These are phyloP conservation scores for Lachancea sp. DNA, from an alignment of 805 yeast genomes.

Conservation along the genomic window DNA sequence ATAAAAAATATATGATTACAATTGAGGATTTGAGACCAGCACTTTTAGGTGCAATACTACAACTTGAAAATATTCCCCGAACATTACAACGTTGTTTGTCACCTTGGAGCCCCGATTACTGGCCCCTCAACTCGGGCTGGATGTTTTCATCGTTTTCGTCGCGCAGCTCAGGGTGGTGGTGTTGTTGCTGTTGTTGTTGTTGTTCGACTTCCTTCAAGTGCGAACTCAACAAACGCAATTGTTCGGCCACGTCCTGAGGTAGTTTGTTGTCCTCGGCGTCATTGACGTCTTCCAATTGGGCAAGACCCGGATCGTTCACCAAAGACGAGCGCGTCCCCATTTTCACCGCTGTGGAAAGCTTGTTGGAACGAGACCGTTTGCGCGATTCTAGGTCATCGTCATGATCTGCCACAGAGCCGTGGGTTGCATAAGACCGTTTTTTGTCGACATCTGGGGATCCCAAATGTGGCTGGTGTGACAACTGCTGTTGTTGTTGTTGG, in stretches of 20 bases:
- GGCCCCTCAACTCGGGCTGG: conserved; percentile 33
- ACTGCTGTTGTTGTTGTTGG: not conserved
- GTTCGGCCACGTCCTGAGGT: conserved; percentile 33
- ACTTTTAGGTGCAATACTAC: not conserved
- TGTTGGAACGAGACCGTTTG: conserved; percentile 11
- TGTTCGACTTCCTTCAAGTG: conserved; percentile 32
- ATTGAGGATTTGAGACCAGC: not conserved
- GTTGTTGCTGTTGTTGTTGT: conserved; percentile 9
- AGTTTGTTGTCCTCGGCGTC: conserved; percentile 27
- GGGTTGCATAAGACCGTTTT: not conserved
- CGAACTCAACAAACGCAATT: conserved; percentile 29
- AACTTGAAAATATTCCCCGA: not conserved
- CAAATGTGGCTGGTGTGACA: not conserved
- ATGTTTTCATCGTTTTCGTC: conserved; percentile 29
- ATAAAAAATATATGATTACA: not conserved
- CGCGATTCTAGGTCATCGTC: conserved; percentile 9
- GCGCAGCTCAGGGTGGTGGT: conserved; percentile 4
- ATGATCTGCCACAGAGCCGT: conserved; percentile 1
- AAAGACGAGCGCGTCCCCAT: conserved; percentile 10
- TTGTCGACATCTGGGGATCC: conserved; percentile 2
- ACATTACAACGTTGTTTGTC: not conserved
- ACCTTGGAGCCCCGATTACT: conserved; percentile 10
- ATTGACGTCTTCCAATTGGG: conserved; percentile 8
- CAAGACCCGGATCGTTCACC: conserved; percentile 10
- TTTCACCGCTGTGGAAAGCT: conserved; percentile 10